These are phyloP conservation scores for Golubevia sp. DNA, from an alignment of 1,284 basidiomycete species.

Conservation along the genomic window DNA sequence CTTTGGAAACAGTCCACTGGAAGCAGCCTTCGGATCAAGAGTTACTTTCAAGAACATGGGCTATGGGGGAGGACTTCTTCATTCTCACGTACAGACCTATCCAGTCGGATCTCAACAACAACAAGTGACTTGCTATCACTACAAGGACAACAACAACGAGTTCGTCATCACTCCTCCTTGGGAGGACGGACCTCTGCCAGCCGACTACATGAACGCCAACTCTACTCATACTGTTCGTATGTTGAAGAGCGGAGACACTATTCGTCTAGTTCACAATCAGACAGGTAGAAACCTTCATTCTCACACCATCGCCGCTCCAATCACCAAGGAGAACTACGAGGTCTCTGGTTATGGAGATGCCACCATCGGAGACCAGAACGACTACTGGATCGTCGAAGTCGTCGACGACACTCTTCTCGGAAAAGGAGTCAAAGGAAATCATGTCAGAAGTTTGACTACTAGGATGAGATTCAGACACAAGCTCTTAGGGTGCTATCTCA, in stretches of 20 bases:
- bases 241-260: conserved; percentile 76
- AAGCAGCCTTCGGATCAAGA: conserved; percentile 86
- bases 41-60: conserved; percentile 96
- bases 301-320: conserved; percentile 81
- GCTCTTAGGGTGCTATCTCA: conserved; percentile 81
- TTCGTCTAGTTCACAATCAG: conserved; percentile 79
- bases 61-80: conserved; percentile 92
- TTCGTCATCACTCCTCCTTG: conserved; percentile 82
- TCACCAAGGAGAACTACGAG: conserved; percentile 88
- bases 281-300: conserved; percentile 93
- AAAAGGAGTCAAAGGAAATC: conserved; percentile 68
- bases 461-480: conserved; percentile 82
- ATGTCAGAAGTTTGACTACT: conserved; percentile 87
- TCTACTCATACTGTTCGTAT: conserved; percentile 64
- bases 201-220: conserved; percentile 15
- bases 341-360: conserved; percentile 90
- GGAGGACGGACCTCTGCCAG: conserved; percentile 65
- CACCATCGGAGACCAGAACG: conserved; percentile 82
- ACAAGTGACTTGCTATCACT: conserved; percentile 98
- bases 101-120: conserved; percentile 92
- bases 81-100: conserved; percentile 93
- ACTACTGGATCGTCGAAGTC: conserved; percentile 91
- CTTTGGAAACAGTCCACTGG: conserved; percentile 83
- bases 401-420: conserved; percentile 75
- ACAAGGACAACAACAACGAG: conserved; percentile 97